These are phyloP conservation scores for Podospora pseudocomata DNA, from an alignment of 495 filamentous ascomycete species.

Conservation along the genomic window DNA sequence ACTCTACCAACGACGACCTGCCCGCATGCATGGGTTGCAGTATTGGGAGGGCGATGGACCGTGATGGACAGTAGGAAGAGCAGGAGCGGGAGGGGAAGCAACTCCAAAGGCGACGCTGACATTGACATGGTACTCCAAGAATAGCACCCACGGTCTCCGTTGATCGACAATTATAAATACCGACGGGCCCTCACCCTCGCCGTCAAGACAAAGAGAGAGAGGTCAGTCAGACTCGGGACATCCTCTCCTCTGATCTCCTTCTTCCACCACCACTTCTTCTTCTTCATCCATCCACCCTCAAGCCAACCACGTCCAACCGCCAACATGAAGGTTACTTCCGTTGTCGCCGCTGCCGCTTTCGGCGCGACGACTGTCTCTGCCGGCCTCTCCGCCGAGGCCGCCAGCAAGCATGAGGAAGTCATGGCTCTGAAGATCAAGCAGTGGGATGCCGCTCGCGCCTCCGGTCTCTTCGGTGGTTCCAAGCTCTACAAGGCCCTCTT, in stretches of 20 bases:
- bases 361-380: slow-evolving; percentile 20
- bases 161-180: slow-evolving; percentile 5
- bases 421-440: slow-evolving; percentile 18
- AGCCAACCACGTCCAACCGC: neutral
- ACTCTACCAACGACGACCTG: neutral
- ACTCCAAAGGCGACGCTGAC: neutral
- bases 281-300: neutral
- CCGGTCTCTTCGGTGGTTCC: slow-evolving; percentile 33
- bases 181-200: neutral
- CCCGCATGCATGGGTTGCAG: neutral
- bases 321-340: slow-evolving; percentile 17
- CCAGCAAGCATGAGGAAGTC: slow-evolving; percentile 18
- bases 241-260: neutral
- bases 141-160: neutral
- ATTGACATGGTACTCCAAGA: neutral
- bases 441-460: slow-evolving; percentile 8
- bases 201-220: neutral
- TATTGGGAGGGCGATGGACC: neutral
- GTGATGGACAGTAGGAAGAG: too few species aligned
- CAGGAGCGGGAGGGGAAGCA: neutral
- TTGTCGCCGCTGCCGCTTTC: slow-evolving; percentile 20
- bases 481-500: slow-evolving; percentile 34
- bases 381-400: neutral
- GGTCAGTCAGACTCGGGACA: slow-evolving; percentile 1
- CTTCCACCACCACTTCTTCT: neutral